Base-by-base conservation (phyloP, 148 eudicot genomes). In the Dysphania ambrosioides region DNA sequence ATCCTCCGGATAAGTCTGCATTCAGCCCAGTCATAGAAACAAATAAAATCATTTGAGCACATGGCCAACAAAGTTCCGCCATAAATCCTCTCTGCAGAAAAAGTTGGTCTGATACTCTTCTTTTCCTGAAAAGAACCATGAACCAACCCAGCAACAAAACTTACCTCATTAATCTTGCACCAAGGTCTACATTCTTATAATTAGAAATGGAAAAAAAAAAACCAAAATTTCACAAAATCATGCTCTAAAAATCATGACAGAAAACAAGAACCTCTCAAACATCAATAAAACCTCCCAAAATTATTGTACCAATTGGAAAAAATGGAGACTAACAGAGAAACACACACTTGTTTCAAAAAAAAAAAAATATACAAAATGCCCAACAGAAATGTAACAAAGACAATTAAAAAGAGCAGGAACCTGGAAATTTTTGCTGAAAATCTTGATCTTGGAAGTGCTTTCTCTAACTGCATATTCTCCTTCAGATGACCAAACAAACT, bases 381-480 rank as follows among this genome's bases (percentile, higher is more conserved):
- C 49, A 59, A 70, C 55, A 71, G 31, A 3, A 66, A 66, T 31
- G 42, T 71, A 36, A 29, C 56, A 41, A 24, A 16, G 53, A 2
- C 13, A 60, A 79, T 2, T 23, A 19, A 15, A 29, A 34, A 44
- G 68, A 61, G 68, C 42, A 86, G 85, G 53, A 81, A 95, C 99
- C 99, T 83, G 90, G 66, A 95, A 95, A 78, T 80, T 92, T 89
- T 92, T 95, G 74, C 85, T 88, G 71, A 87, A 92, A 58, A 95
- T 84, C 83, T 95, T 92, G 72, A 95, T 92, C 86, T 90, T 95
- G 51, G 99, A 90, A 71, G 99, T 92, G 86, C 99, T 95, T 86
- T 95, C 98, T 76, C 98, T 84, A 47, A 90, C 88, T 85, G 96
- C 97, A 90, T 87, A 92, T 87, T 92, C 98, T 66, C 98, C 98